Evolutionary conservation across 805 yeast genomes (phyloP), one percentile per base, ranked within the genome.

Genomic region (Pichia ethanolica): DNA sequence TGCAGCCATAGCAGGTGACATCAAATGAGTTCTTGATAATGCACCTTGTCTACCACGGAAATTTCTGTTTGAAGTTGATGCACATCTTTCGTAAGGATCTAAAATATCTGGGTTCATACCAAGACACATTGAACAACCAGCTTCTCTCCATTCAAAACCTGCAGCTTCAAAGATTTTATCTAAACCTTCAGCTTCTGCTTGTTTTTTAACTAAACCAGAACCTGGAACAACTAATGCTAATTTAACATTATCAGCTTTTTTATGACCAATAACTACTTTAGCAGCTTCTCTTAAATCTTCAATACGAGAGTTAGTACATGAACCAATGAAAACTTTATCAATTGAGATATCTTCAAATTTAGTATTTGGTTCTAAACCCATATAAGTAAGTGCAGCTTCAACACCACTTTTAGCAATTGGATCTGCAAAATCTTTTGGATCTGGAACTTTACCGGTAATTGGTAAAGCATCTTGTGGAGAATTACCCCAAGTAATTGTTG

Each of bases 1-100:
- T 34, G 99, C 99, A 44, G 99, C 99, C 99, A 93, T 93, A 26
- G 96, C 96, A 38, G 99, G 99, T 12, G 97, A 88, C 96, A 91
- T 89, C 65, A 93, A 78, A 67, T 93, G 99, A 20, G 99, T 93
- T 73, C 99, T 82, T 14, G 97, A 89, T 53, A 72, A 73, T 46
- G 97, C 96, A 72, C 99, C 99, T 76, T 93, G 99, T 71, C 99
- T 90, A 61, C 99, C 99, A 70, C 91, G 97, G 65, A 93, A 93
- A 74, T 93, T 93, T 78, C 99, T 86, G 78, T 93, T 93, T 26
- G 98, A 91, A 20, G 99, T 93, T 12, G 98, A 90, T 8, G 99
- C 99, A 74, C 99, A 93, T 72, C 99, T 83, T 71, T 93, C 99
- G 64, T 86, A 81, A 39, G 99, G 99, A 54, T 82, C 79, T 64